Percentiles rank a stretch among this genome's conserved stretches.
Conservation (phyloP, 73 alveolate genomes). For the Paramecium octaurelia region DNA sequence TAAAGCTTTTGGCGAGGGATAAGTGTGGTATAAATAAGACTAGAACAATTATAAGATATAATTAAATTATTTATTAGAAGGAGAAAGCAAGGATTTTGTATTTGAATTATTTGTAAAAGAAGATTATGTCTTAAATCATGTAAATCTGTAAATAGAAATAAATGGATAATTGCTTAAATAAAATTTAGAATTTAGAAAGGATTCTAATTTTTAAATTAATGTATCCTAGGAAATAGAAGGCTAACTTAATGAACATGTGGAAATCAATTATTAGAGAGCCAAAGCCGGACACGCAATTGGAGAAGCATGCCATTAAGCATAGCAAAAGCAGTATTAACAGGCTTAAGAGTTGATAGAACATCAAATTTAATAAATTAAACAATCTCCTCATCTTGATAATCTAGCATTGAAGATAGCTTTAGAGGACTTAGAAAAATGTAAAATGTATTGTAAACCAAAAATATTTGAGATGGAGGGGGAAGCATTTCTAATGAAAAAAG, state of each 20-base stretch:
- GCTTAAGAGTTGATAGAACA: not conserved
- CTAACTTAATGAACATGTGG: slow-evolving; percentile 57
- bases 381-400: not conserved
- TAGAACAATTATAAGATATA: not conserved
- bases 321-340: slow-evolving; percentile 1
- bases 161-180: slow-evolving; percentile 9
- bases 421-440: slow-evolving; percentile 41
- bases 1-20: slow-evolving; percentile 57
- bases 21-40: slow-evolving; percentile 46
- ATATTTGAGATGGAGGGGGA: slow-evolving; percentile 58
- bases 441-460: slow-evolving; percentile 37
- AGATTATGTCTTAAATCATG: not conserved
- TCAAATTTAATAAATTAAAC: not conserved
- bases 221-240: not conserved
- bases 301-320: slow-evolving; percentile 60
- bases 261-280: slow-evolving; percentile 58
- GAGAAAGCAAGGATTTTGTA: slow-evolving; percentile 43
- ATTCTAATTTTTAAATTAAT: not conserved
- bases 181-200: slow-evolving; percentile 9
- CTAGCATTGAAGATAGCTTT: not conserved
- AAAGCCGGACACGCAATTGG: slow-evolving; percentile 44
- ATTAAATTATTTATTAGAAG: slow-evolving; percentile 41
- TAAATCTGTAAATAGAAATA: not conserved
- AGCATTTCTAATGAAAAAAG: slow-evolving; percentile 59
- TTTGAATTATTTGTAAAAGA: slow-evolving; percentile 8